Conservation (phyloP, 2,329 filamentous ascomycete species). For the Colletotrichum sp. region DNA sequence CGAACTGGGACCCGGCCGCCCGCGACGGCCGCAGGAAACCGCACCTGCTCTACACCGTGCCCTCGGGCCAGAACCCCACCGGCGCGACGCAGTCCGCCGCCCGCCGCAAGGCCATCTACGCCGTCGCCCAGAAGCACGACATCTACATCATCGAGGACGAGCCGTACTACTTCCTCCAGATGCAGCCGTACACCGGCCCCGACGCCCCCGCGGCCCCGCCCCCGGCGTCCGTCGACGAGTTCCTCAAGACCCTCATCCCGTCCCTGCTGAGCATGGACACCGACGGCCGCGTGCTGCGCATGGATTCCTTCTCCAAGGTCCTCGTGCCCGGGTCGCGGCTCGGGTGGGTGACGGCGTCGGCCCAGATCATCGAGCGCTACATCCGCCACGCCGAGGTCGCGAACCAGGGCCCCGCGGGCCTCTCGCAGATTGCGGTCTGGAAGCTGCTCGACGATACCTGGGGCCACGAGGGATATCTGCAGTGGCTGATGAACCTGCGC, state of each 20-base stretch:
- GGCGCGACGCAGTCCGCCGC: conserved; percentile 77
- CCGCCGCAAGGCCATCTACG: conserved; percentile 76
- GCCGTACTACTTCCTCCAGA: conserved; percentile 93
- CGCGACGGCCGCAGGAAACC: conserved; percentile 55
- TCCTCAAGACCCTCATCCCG: conserved; percentile 75
- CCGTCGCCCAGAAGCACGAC: conserved; percentile 82
- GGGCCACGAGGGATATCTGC: conserved; percentile 89
- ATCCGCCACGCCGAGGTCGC: conserved; percentile 82
- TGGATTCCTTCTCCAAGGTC: conserved; percentile 95
- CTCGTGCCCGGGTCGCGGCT: conserved; percentile 80
- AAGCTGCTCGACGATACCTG: conserved; percentile 93
- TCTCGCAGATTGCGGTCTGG: conserved; percentile 83
- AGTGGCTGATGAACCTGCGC: conserved; percentile 86
- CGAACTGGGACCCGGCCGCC: conserved; percentile 50
- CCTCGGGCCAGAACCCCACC: conserved; percentile 89
- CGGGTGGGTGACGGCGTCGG: conserved; percentile 89
- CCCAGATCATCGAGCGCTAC: conserved; percentile 84
- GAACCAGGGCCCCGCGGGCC: conserved; percentile 84
- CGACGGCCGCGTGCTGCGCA: conserved; percentile 86
- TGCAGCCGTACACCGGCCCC: conserved; percentile 73
- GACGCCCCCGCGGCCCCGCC: conserved; percentile 55
- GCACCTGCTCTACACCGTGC: conserved; percentile 64
- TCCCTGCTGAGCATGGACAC: conserved; percentile 80
- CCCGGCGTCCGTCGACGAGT: conserved; percentile 70
- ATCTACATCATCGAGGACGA: conserved; percentile 90